Evolutionary conservation across 2,329 filamentous ascomycete genomes (phyloP).

Genomic region (Colletotrichum camelliae): DNA sequence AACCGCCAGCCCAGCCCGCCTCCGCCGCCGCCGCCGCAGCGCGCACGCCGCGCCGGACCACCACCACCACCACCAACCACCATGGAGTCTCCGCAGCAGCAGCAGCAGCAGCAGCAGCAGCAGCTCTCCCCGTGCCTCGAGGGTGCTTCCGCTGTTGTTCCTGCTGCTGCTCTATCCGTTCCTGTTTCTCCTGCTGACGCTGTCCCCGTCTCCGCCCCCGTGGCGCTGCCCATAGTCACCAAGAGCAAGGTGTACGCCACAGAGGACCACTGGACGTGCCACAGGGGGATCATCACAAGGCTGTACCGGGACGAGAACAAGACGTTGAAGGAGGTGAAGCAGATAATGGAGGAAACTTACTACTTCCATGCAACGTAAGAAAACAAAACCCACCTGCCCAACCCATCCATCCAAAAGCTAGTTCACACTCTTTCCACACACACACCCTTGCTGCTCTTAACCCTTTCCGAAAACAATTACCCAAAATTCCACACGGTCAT

Average conservation of each 20-base stretch:
- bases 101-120: not conserved
- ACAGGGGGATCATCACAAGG: not conserved
- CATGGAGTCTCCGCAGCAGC: not conserved
- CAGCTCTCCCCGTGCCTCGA: not conserved
- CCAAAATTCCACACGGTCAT: not conserved
- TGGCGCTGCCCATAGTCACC: not conserved
- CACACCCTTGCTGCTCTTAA: not conserved
- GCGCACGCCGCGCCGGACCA: not conserved
- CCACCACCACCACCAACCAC: not conserved
- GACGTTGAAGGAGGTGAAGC: not conserved
- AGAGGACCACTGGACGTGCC: not conserved
- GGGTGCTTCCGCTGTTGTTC: not conserved
- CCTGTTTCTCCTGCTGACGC: not conserved
- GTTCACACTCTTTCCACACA: not conserved
- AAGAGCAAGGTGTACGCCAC: not conserved
- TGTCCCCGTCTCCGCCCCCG: not conserved
- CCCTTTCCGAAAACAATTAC: not conserved
- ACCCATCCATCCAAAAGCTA: not conserved
- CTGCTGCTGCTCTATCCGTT: not conserved
- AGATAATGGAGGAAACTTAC: constrained; percentile 1
- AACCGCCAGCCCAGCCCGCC: not conserved
- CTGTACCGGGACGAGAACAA: not conserved
- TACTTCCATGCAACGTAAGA: not conserved
- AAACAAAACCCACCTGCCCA: not conserved
- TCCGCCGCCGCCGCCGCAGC: too few species aligned